These are phyloP conservation scores for Penicillium oxalicum DNA, from an alignment of 2,329 filamentous ascomycete species.

Conservation along the genomic window DNA sequence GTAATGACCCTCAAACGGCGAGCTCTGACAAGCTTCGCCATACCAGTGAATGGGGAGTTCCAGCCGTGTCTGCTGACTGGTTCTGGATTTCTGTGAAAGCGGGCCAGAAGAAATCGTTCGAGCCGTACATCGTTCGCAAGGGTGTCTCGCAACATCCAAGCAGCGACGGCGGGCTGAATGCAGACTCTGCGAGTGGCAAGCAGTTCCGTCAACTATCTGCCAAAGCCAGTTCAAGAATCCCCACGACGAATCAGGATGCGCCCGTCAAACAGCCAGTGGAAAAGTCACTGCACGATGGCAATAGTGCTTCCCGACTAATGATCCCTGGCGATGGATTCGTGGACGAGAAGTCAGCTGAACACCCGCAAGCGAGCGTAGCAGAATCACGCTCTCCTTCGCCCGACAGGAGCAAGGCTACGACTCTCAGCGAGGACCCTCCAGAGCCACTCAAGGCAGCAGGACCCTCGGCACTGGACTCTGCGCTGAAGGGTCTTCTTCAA, in stretches of 20 bases:
- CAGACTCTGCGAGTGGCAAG: conserved; percentile 18
- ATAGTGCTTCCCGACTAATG: conserved; percentile 8
- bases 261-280: neutral
- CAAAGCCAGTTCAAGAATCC: neutral
- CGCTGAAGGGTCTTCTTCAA: conserved; percentile 38
- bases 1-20: conserved; percentile 47
- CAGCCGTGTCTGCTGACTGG: conserved; percentile 77
- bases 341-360: conserved; percentile 11
- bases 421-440: conserved; percentile 6
- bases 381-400: conserved; percentile 23
- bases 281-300: conserved; percentile 1
- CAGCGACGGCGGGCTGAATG: conserved; percentile 15
- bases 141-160: conserved; percentile 18
- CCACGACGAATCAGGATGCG: conserved; percentile 1
- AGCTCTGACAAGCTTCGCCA: conserved; percentile 73
- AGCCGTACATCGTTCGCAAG: conserved; percentile 39
- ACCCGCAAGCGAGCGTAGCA: conserved; percentile 16
- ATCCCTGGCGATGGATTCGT: conserved; percentile 15
- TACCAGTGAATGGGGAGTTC: conserved; percentile 67
- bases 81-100: conserved; percentile 69
- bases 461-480: conserved; percentile 31
- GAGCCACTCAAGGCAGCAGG: conserved; percentile 18
- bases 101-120: conserved; percentile 45
- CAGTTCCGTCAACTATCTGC: conserved; percentile 1
- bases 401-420: conserved; percentile 6